Base-by-base conservation (phyloP, 208 protist genomes). In the Porcisia deanei region DNA sequence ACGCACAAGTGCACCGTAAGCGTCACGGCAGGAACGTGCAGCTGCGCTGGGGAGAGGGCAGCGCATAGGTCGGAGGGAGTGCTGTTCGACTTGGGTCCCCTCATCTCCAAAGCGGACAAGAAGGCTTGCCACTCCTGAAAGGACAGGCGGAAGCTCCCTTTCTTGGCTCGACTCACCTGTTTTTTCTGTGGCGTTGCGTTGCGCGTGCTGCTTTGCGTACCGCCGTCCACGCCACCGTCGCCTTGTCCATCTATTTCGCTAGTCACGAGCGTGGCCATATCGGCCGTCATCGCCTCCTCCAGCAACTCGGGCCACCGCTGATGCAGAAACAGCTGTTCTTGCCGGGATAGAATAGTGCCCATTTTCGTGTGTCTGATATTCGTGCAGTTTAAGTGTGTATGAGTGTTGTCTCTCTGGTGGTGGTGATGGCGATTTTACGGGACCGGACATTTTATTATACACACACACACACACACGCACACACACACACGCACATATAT, bases 61-160 rank as follows among this genome's bases (percentile, higher is more conserved):
- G 70, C 83, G 74, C 82, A 89, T 6, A 91, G 66, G 45, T 80
- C 80, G 39, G 88, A 95, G 0, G 86, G 82, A 6, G 81, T 77
- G 25, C 77, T 77, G 77, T 54, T 79, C 39, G 64, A 22, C 47
- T 57, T 78, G 14, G 18, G 20, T 25, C 60, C 53, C 52, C 30
- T 37, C n/a, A 25, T 67, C 64, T 91, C 84, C 6, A 92, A 59
- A 39, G 90, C 52, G 0, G 88, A 85, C 47, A 94, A 70, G 12
- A 94, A 76, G 0, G 89, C 85, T 71, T 96, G 90, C 89, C 91
- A 94, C 66, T 94, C 90, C 18, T 88, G 73, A 61, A 93, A 90
- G 0, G 89, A 91, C 41, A 96, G 64, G 34, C 53, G 63, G 75
- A 96, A 96, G 8, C 41, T 64, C 41, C 63, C 72, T 25, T 57